Evolutionary conservation across 2,329 filamentous ascomycete genomes (phyloP).

Genomic region (Pseudogymnoascus sp.): DNA sequence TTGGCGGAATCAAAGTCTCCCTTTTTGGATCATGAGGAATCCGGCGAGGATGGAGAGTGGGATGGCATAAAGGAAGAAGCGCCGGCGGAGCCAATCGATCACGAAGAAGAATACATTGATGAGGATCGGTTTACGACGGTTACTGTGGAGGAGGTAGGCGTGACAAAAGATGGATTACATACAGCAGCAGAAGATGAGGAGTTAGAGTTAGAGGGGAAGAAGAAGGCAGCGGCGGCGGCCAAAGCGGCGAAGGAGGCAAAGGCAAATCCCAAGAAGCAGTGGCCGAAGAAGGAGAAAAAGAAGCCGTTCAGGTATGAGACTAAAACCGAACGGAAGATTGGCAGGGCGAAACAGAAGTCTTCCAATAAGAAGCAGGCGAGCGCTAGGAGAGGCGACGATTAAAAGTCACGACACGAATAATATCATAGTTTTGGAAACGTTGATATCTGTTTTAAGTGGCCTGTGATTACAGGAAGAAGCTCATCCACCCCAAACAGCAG

Average conservation of each 20-base stretch:
- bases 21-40: slow-evolving; percentile 30
- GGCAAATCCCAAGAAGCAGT: slow-evolving; percentile 39
- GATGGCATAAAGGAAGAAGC: slow-evolving; percentile 48
- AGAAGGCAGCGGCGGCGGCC: slow-evolving; percentile 26
- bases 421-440: slow-evolving; percentile 1
- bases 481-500: slow-evolving; percentile 7
- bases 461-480: slow-evolving; percentile 6
- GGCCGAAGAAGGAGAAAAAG: slow-evolving; percentile 66
- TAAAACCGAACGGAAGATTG: slow-evolving; percentile 74
- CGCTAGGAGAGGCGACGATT: slow-evolving; percentile 25
- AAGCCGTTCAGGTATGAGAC: slow-evolving; percentile 89
- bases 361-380: slow-evolving; percentile 43
- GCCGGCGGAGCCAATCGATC: slow-evolving; percentile 52
- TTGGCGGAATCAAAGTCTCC: slow-evolving; percentile 29
- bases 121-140: slow-evolving; percentile 95
- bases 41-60: slow-evolving; percentile 48
- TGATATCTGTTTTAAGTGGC: slow-evolving; percentile 8
- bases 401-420: slow-evolving; percentile 2
- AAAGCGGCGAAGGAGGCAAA: slow-evolving; percentile 31
- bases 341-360: slow-evolving; percentile 62
- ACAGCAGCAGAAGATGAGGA: slow-evolving; percentile 38
- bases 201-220: slow-evolving; percentile 27
- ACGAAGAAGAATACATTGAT: slow-evolving; percentile 91
- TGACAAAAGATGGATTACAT: slow-evolving; percentile 66
- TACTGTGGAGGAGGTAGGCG: slow-evolving; percentile 80